Conservation (phyloP, 139 green algal genomes). For the Micractinium sp. region DNA sequence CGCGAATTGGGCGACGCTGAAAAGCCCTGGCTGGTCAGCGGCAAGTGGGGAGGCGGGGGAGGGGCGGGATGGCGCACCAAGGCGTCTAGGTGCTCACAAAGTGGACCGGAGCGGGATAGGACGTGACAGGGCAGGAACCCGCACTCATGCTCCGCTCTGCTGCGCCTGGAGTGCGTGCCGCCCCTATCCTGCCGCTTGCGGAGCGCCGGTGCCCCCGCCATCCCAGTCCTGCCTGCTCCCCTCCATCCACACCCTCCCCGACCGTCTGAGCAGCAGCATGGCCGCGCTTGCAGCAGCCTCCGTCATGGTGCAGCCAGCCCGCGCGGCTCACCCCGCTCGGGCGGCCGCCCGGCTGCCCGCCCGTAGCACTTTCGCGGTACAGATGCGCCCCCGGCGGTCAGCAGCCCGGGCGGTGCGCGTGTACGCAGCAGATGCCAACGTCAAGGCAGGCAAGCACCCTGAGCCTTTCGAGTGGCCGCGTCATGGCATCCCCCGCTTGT, state of each 20-base stretch:
- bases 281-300: slow-evolving; percentile 8
- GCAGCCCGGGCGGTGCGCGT: slow-evolving; percentile 11
- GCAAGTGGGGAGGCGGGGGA: not conserved
- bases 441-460: slow-evolving; percentile 13
- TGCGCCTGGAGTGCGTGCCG: not conserved
- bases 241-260: not conserved
- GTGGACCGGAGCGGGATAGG: too few relatives aligned
- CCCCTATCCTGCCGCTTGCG: too few relatives aligned
- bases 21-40: slow-evolving; percentile 2
- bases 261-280: not conserved
- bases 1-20: not conserved
- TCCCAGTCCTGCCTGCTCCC: not conserved
- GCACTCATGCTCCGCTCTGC: not conserved
- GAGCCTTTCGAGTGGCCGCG: not conserved
- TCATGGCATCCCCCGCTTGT: too few relatives aligned
- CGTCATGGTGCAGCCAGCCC: not conserved
- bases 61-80: not conserved
- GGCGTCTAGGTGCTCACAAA: too few relatives aligned
- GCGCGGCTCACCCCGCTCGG: slow-evolving; percentile 8
- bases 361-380: slow-evolving; percentile 2
- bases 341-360: not conserved
- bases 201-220: too few relatives aligned
- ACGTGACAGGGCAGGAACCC: too few relatives aligned
- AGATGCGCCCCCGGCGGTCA: slow-evolving; percentile 14
- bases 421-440: slow-evolving; percentile 14